Base-by-base conservation (phyloP, 805 yeast species). In the Yarrowia keelungensis region DNA sequence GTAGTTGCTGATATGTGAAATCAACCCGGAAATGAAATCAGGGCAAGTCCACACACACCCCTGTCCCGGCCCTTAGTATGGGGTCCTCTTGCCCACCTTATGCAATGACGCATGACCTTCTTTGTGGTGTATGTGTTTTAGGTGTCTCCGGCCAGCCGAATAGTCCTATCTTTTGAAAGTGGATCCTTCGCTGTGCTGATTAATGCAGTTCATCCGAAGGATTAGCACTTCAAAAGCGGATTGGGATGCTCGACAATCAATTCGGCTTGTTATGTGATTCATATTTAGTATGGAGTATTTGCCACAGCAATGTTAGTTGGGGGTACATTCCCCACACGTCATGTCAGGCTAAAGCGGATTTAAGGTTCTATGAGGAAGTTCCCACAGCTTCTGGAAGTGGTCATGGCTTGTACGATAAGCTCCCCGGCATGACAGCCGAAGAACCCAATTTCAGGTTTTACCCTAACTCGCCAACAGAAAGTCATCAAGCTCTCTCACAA, bases 381-480 rank as follows among this genome's bases (percentile, higher is more conserved):
- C 43, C 45, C 45, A 53, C 59, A 38, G 59, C 59, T 53, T 53
- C 59, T 53, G 59, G 59, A 53, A 53, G 3, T 53, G 59, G 59
- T 4, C 14, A 19, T 19, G 45, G 39, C 22, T 19, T 19, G 7
- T 5, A 39, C 32, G 59, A 53, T 53, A 53, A 53, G 14, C 59
- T 53, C 59, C 14, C 32, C 59, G 59, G 59, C 45, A 1, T 16
- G 19, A 14, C 59, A 53, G 14, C 59, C 59, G 45, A 53, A 53
- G 8, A 53, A 53, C 59, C 39, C 22, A 53, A 53, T 14, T 53
- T 39, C 35, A 8, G 12, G 35, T 39, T 15, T 38, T 53, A 10
- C 59, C 59, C 59, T 53, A 53, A 53, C 45, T 38, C 35, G 32
- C 7, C 32, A 26, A 26, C 32, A 26, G 7, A 26, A 26, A 3